Evolutionary conservation across 352 stramenopile genomes (phyloP).

Genomic region (Phytophthora sp.): DNA sequence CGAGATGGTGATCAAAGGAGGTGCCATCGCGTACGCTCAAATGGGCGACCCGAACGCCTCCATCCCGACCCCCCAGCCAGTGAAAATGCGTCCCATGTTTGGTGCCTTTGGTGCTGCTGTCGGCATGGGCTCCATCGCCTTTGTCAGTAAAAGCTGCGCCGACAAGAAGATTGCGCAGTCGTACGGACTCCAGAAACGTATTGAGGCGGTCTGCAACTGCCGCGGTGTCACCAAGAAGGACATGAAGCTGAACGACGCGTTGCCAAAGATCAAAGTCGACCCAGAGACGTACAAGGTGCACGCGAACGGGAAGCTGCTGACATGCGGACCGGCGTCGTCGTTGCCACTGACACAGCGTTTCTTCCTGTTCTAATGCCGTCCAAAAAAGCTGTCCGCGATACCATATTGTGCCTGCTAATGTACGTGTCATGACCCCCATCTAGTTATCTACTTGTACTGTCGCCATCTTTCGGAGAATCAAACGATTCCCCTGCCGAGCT

Average conservation of each 20-base stretch:
- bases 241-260: conserved; percentile 97
- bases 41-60: conserved; percentile 98
- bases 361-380: conserved; percentile 97
- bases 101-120: conserved; percentile 72
- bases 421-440: conserved; percentile 28
- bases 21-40: conserved; percentile 93
- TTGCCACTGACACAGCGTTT: conserved; percentile 93
- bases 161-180: conserved; percentile 63
- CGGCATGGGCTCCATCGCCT: conserved; percentile 82
- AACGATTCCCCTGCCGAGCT: conserved; percentile 30
- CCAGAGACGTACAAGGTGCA: conserved; percentile 97
- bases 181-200: conserved; percentile 90
- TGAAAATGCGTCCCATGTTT: conserved; percentile 97
- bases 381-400: no score
- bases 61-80: conserved; percentile 96
- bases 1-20: conserved; percentile 97
- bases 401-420: conserved; percentile 27
- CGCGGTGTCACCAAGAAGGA: conserved; percentile 93
- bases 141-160: conserved; percentile 89
- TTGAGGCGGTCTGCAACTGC: conserved; percentile 86
- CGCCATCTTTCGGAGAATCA: conserved; percentile 31
- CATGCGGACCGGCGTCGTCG: conserved; percentile 81
- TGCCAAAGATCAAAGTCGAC: conserved; percentile 94
- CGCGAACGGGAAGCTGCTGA: conserved; percentile 89
- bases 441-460: conserved; percentile 29